A percentile compares a stretch with the other conserved stretches of the same genome.
These are phyloP conservation scores for Chloranthus sessilifolius DNA, from an alignment of 164 flowering plant genomes.

Conservation along the genomic window DNA sequence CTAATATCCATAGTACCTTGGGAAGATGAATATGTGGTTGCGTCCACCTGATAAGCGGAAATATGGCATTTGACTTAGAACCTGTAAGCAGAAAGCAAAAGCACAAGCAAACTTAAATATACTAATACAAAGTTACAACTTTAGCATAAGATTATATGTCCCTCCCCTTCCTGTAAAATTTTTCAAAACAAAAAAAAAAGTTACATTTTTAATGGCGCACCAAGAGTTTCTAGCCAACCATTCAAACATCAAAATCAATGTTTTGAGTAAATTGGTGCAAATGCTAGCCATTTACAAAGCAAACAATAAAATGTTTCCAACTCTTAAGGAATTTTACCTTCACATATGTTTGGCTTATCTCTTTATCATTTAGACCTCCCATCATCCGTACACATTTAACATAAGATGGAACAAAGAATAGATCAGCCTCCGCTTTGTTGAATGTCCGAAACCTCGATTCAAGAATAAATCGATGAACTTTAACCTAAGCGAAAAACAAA, in stretches of 20 bases:
- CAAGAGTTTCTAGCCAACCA: too few relatives aligned
- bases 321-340: constrained; percentile 37
- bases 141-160: too few relatives aligned
- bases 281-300: too few relatives aligned
- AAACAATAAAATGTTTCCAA: neutral
- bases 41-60: constrained; percentile 90
- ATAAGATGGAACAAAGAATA: constrained; percentile 91
- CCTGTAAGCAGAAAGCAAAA: constrained; percentile 38
- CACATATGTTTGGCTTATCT: constrained; percentile 76
- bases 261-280: too few relatives aligned
- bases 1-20: constrained; percentile 53
- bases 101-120: neutral
- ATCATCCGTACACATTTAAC: constrained; percentile 84
- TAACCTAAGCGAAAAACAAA: constrained; percentile 38
- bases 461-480: constrained; percentile 60
- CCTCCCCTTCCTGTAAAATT: too few relatives aligned
- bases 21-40: constrained; percentile 87
- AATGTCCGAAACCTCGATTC: constrained; percentile 60
- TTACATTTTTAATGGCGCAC: too few relatives aligned
- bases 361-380: constrained; percentile 89
- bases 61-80: constrained; percentile 91
- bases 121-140: neutral
- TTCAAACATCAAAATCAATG: too few relatives aligned
- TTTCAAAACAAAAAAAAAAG: too few relatives aligned
- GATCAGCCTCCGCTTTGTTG: constrained; percentile 83